phyloP scores from a whole-genome alignment of 2,329 filamentous ascomycete species.

The Fusarium anthophilum region DNA sequence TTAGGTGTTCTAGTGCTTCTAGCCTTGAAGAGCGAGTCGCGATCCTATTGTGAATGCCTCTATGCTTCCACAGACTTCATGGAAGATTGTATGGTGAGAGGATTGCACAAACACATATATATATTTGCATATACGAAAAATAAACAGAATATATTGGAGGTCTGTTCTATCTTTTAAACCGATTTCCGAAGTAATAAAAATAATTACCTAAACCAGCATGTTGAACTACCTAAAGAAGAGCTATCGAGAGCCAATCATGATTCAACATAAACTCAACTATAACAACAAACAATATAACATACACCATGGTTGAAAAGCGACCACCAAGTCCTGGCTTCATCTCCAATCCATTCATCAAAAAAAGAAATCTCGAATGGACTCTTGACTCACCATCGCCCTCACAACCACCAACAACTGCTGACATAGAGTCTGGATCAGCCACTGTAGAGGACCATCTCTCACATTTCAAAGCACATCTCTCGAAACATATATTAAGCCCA shows the following conservation, averaged over 20 bases:
- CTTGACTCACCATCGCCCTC: conserved; percentile 37
- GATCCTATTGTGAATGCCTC: too few species aligned
- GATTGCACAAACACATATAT: too few species aligned
- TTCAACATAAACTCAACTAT: neutral
- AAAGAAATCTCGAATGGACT: conserved; percentile 56
- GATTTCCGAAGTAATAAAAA: neutral
- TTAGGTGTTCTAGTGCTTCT: neutral
- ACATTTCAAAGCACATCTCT: conserved; percentile 51
- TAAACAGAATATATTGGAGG: neutral
- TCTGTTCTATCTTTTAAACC: too few species aligned
- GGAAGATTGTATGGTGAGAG: too few species aligned
- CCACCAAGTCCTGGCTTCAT: conserved; percentile 49
- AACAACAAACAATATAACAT: conserved; percentile 2
- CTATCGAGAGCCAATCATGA: neutral
- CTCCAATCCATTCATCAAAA: conserved; percentile 59
- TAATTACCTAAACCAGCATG: neutral
- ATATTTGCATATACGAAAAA: neutral
- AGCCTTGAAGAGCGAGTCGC: neutral
- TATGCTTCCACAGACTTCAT: neutral
- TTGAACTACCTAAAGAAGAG: neutral
- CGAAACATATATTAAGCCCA: conserved; percentile 39
- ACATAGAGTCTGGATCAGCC: conserved; percentile 53
- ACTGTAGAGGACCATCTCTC: conserved; percentile 51
- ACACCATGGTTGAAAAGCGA: conserved; percentile 42
- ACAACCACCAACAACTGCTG: conserved; percentile 42